These are phyloP conservation scores for Cicer judaicum DNA, from an alignment of 306 rosid genomes.

Conservation along the genomic window DNA sequence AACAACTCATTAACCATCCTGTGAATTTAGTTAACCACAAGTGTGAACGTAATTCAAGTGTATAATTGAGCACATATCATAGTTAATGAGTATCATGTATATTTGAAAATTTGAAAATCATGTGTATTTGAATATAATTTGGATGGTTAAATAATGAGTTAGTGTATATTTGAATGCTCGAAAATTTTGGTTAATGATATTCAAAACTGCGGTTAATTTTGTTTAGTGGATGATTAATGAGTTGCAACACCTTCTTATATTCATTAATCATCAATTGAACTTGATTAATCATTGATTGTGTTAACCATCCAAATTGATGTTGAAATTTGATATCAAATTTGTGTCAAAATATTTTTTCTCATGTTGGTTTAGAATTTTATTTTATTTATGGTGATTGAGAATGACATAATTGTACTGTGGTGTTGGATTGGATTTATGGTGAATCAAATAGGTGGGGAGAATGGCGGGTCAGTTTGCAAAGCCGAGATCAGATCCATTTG, in stretches of 20 bases:
- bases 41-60: background rate
- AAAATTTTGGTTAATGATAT: background rate
- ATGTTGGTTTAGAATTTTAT: background rate
- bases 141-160: no score
- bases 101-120: background rate
- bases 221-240: background rate
- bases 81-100: no score
- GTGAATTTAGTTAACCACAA: background rate
- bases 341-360: no score
- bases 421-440: slow-evolving; percentile 32
- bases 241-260: background rate
- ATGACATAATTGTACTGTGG: slow-evolving; percentile 5
- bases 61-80: background rate
- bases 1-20: background rate
- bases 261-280: background rate
- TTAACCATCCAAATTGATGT: background rate
- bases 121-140: no score
- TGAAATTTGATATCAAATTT: background rate
- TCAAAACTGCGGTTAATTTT: background rate
- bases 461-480: slow-evolving; percentile 62
- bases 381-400: slow-evolving; percentile 31
- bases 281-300: background rate
- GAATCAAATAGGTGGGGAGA: slow-evolving; percentile 51
- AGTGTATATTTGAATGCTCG: background rate
- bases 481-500: slow-evolving; percentile 58